phyloP scores from a whole-genome alignment of 805 yeast species.

The Kuraishia piskuri region DNA sequence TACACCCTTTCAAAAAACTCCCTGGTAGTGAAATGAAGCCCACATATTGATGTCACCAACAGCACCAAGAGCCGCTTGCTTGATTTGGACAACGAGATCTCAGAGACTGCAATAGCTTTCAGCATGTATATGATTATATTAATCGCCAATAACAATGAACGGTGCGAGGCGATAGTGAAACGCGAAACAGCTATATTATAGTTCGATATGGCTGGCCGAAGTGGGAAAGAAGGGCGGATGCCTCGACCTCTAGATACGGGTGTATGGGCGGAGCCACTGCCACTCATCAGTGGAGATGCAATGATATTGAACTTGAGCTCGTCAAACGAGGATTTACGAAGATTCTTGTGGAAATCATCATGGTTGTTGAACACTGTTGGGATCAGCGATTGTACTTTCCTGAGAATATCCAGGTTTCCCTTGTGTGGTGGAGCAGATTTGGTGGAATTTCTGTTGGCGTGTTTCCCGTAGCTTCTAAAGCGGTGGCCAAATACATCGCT shows the following conservation, averaged over 20 bases:
- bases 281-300: conserved; percentile 14
- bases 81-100: neutral
- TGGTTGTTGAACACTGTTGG: neutral
- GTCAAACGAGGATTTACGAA: conserved; percentile 8
- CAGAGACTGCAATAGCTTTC: conserved; percentile 2
- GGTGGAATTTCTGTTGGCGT: neutral
- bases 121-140: conserved; percentile 11
- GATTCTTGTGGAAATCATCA: neutral
- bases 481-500: neutral
- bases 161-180: neutral
- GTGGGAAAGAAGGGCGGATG: neutral
- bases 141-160: conserved; percentile 10
- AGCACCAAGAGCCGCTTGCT: conserved; percentile 7
- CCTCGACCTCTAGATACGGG: neutral
- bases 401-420: neutral
- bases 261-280: neutral
- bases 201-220: neutral
- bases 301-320: conserved; percentile 18
- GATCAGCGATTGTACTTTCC: neutral
- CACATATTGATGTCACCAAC: conserved; percentile 9
- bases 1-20: conserved; percentile 12
- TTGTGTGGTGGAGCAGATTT: no score
- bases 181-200: neutral
- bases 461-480: neutral
- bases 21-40: conserved; percentile 10